Conservation (phyloP, 176 grass and related monocot genomes). For the Areca catechu region DNA sequence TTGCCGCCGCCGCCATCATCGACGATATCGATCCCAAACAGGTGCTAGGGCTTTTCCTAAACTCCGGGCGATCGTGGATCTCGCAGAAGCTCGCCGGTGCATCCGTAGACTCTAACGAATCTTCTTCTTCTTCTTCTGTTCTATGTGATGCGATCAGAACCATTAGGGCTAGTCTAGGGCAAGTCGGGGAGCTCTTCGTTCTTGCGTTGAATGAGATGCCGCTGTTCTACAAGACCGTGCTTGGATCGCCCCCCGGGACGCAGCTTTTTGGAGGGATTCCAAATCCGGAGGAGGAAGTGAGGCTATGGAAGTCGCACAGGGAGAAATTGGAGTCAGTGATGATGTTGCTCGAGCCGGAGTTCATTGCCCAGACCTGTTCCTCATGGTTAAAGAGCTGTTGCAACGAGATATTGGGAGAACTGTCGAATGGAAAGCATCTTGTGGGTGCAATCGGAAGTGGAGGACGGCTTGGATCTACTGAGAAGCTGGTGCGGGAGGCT, state of each 20-base stretch:
- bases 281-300: conserved; percentile 74
- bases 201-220: conserved; percentile 72
- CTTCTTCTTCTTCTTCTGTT: conserved; percentile 32
- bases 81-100: conserved; percentile 47
- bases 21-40: conserved; percentile 58
- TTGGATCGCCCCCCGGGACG: conserved; percentile 63
- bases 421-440: conserved; percentile 37
- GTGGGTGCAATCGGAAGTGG: conserved; percentile 62
- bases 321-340: conserved; percentile 80
- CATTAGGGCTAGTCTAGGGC: conserved; percentile 59
- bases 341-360: conserved; percentile 57
- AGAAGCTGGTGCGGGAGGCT: conserved; percentile 52
- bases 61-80: conserved; percentile 77
- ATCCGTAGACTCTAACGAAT: conserved; percentile 30
- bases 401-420: conserved; percentile 56
- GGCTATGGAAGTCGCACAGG: conserved; percentile 73
- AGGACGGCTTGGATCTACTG: conserved; percentile 46
- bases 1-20: conserved; percentile 55
- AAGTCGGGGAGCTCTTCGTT: conserved; percentile 76
- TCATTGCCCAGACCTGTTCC: conserved; percentile 45
- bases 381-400: conserved; percentile 75
- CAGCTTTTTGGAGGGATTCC: conserved; percentile 89
- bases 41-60: conserved; percentile 54
- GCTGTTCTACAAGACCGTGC: conserved; percentile 79
- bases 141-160: conserved; percentile 65